These are phyloP conservation scores for Mycena amicta DNA, from an alignment of 768 basidiomycete species.

Conservation along the genomic window DNA sequence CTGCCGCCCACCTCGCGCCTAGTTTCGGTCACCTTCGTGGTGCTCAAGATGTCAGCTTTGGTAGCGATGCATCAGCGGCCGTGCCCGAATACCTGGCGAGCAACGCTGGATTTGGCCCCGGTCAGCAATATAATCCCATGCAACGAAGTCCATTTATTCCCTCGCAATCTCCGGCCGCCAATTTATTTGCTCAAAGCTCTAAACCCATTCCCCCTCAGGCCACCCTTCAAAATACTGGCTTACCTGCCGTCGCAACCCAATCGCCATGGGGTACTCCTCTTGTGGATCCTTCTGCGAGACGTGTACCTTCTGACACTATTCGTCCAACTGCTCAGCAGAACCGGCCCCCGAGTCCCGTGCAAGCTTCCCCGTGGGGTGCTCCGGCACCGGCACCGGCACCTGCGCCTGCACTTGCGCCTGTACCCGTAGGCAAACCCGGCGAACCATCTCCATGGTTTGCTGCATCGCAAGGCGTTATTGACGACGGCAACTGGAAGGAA, in stretches of 20 bases:
- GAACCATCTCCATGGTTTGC: slow-evolving; percentile 61
- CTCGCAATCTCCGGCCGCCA: slow-evolving; percentile 9
- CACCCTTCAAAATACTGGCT: slow-evolving; percentile 17
- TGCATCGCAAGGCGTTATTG: slow-evolving; percentile 46
- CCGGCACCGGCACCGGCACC: slow-evolving; percentile 28
- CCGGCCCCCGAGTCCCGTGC: slow-evolving; percentile 26
- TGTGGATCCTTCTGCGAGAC: slow-evolving; percentile 29
- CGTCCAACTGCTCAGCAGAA: slow-evolving; percentile 34
- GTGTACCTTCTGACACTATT: slow-evolving; percentile 43
- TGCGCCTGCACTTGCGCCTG: slow-evolving; percentile 24
- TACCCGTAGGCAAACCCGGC: slow-evolving; percentile 16
- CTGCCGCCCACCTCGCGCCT: slow-evolving; percentile 5
- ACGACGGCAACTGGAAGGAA: slow-evolving; percentile 49
- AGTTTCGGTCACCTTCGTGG: slow-evolving; percentile 8
- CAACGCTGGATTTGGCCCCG: slow-evolving; percentile 10
- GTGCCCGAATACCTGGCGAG: slow-evolving; percentile 12
- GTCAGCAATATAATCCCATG: slow-evolving; percentile 22
- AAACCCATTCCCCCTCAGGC: slow-evolving; percentile 22
- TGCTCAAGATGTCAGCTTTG: slow-evolving; percentile 15
- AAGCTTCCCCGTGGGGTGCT: slow-evolving; percentile 42
- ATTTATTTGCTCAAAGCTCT: slow-evolving; percentile 12
- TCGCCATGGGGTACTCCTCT: slow-evolving; percentile 40
- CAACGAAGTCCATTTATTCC: slow-evolving; percentile 16
- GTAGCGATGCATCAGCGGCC: slow-evolving; percentile 6
- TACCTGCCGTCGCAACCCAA: slow-evolving; percentile 30